These are phyloP conservation scores for Globisporangium iwayamae DNA, from an alignment of 352 stramenopile genomes.

Conservation along the genomic window DNA sequence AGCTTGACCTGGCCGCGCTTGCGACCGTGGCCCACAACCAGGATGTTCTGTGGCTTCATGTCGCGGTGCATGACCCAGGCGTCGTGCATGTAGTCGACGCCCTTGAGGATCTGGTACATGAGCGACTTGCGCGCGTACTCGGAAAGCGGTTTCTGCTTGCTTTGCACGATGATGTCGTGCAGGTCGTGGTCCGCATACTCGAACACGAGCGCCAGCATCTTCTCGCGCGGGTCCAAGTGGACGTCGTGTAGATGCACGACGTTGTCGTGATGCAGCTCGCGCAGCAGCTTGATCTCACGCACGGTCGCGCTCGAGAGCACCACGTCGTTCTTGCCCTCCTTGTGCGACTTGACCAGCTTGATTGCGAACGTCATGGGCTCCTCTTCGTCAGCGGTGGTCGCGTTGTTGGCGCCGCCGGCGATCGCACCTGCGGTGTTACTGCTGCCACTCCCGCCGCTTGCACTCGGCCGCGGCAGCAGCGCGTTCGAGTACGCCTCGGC, in stretches of 20 bases:
- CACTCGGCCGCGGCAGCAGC: slow-evolving; percentile 31
- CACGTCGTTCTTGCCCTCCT: slow-evolving; percentile 88
- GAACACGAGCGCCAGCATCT: slow-evolving; percentile 83
- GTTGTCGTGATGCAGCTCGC: slow-evolving; percentile 86
- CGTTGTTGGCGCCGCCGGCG: neutral
- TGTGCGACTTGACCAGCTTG: slow-evolving; percentile 89
- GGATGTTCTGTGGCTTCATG: slow-evolving; percentile 93
- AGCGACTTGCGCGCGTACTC: slow-evolving; percentile 92
- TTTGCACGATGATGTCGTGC: slow-evolving; percentile 87
- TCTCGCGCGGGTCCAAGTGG: slow-evolving; percentile 80
- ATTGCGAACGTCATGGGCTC: slow-evolving; percentile 85
- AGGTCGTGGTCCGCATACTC: slow-evolving; percentile 89
- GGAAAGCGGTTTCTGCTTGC: slow-evolving; percentile 84
- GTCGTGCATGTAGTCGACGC: slow-evolving; percentile 92
- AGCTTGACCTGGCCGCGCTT: slow-evolving; percentile 85
- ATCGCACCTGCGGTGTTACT: neutral
- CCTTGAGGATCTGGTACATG: slow-evolving; percentile 91
- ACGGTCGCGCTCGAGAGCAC: slow-evolving; percentile 85
- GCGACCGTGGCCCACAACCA: slow-evolving; percentile 85
- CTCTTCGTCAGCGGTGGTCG: slow-evolving; percentile 39
- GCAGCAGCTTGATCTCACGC: slow-evolving; percentile 89
- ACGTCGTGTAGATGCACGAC: slow-evolving; percentile 86
- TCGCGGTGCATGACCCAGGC: slow-evolving; percentile 93
- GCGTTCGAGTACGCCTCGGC: slow-evolving; percentile 62
- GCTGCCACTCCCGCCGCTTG: slow-evolving; percentile 3